phyloP scores from a whole-genome alignment of 352 stramenopile species.

The Phytophthora agathidicida region DNA sequence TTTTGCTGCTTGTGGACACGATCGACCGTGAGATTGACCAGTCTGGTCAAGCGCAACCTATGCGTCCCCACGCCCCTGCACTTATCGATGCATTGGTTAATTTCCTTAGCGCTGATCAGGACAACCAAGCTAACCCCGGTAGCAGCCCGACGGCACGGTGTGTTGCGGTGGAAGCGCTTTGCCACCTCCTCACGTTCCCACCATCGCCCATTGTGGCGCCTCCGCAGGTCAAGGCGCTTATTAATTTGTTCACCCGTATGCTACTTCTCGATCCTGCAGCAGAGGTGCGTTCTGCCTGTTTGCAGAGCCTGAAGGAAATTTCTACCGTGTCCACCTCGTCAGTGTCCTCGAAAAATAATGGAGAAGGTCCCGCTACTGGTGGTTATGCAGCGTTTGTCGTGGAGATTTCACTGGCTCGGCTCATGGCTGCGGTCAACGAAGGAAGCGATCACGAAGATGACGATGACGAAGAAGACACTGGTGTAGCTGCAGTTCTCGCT shows the following conservation, averaged over 20 bases:
- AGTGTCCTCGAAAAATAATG: slow-evolving; percentile 8
- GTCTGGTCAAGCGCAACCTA: slow-evolving; percentile 68
- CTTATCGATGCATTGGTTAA: slow-evolving; percentile 66
- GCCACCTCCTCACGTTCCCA: slow-evolving; percentile 79
- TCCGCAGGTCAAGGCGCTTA: slow-evolving; percentile 64
- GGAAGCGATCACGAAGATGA: slow-evolving; percentile 38
- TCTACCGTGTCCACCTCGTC: slow-evolving; percentile 59
- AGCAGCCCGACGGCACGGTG: slow-evolving; percentile 60
- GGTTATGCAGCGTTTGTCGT: slow-evolving; percentile 77
- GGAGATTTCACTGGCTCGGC: slow-evolving; percentile 71
- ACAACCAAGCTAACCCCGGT: slow-evolving; percentile 19
- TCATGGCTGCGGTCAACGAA: slow-evolving; percentile 64
- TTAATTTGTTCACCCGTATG: slow-evolving; percentile 78
- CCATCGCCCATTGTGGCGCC: slow-evolving; percentile 77
- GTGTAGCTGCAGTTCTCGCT: slow-evolving; percentile 44
- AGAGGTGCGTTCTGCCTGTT: slow-evolving; percentile 72
- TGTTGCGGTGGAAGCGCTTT: slow-evolving; percentile 68
- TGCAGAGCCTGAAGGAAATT: slow-evolving; percentile 72
- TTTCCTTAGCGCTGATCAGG: slow-evolving; percentile 53
- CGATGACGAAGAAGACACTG: slow-evolving; percentile 29
- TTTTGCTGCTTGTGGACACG: slow-evolving; percentile 79
- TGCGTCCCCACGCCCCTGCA: slow-evolving; percentile 65
- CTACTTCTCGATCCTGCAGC: slow-evolving; percentile 64
- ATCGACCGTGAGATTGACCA: slow-evolving; percentile 88
- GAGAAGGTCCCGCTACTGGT: slow-evolving; percentile 37